Percentiles rank a stretch among this genome's conserved stretches.
phyloP scores from a whole-genome alignment of 139 green algal species.

The Tetradesmus lagerheimii region DNA sequence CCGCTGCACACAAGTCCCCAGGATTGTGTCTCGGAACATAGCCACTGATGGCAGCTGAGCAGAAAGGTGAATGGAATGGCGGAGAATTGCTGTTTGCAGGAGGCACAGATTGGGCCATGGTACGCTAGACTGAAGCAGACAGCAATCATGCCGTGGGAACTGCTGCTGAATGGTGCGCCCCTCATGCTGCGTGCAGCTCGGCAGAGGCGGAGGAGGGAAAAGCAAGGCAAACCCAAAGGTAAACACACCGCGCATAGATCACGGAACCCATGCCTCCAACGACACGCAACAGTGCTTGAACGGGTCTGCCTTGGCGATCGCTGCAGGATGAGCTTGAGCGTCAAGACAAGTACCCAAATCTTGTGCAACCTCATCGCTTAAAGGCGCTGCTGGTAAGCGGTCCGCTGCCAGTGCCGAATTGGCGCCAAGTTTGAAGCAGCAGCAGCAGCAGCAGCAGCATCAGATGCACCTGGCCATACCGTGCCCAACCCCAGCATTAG shows the following conservation, averaged over 20 bases:
- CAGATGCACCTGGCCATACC: background rate
- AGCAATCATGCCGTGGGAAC: slow-evolving; percentile 16
- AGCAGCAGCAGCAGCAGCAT: background rate
- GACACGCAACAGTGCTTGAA: too few species aligned
- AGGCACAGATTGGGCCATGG: slow-evolving; percentile 77
- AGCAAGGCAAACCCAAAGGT: slow-evolving; percentile 11
- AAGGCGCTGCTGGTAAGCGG: slow-evolving; percentile 75
- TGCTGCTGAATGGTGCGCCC: background rate
- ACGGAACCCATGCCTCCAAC: background rate
- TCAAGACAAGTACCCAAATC: slow-evolving; percentile 80
- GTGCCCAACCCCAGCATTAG: background rate
- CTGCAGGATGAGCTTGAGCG: slow-evolving; percentile 67
- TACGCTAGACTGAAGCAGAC: background rate
- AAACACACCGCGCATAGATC: background rate
- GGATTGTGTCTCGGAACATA: background rate
- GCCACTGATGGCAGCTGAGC: background rate
- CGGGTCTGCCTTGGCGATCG: background rate
- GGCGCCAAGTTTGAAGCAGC: background rate
- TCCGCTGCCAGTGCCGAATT: too few species aligned
- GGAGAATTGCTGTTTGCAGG: slow-evolving; percentile 83
- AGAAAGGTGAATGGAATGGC: slow-evolving; percentile 28
- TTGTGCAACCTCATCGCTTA: slow-evolving; percentile 73
- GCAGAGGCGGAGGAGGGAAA: slow-evolving; percentile 43
- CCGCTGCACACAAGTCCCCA: background rate
- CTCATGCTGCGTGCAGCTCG: slow-evolving; percentile 23